Percentiles rank a stretch among this genome's conserved stretches.
Conservation (phyloP, 768 basidiomycete species). For the Russula sp. region DNA sequence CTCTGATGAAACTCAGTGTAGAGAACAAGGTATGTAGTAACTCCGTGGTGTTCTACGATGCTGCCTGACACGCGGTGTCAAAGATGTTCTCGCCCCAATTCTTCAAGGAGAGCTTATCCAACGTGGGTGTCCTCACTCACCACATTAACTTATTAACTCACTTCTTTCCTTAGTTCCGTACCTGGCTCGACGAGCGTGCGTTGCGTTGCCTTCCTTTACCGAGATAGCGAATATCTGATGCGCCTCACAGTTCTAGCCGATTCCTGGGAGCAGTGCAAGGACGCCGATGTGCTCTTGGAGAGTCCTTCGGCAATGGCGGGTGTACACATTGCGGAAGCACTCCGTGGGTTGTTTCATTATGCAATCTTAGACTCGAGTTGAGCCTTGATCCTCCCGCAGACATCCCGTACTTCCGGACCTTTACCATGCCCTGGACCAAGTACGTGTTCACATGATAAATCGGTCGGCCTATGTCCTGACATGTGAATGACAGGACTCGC, state of each 20-base stretch:
- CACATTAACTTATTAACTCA: not conserved
- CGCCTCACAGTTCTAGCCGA: slow-evolving; percentile 47
- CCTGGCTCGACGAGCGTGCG: slow-evolving; percentile 61
- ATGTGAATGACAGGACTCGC: slow-evolving; percentile 36
- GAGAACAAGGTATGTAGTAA: slow-evolving; percentile 36
- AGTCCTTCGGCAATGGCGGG: slow-evolving; percentile 66
- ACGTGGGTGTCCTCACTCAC: slow-evolving; percentile 34
- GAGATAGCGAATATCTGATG: not conserved
- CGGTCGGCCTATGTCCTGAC: not conserved
- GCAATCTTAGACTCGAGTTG: not conserved
- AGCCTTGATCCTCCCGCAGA: slow-evolving; percentile 28
- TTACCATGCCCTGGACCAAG: slow-evolving; percentile 61
- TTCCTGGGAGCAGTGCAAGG: slow-evolving; percentile 56
- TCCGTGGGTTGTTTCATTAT: slow-evolving; percentile 35
- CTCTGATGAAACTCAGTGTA: slow-evolving; percentile 57
- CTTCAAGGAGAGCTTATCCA: slow-evolving; percentile 54
- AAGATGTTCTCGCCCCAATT: slow-evolving; percentile 72
- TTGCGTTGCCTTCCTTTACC: slow-evolving; percentile 6
- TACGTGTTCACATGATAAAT: slow-evolving; percentile 25
- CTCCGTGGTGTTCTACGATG: not conserved
- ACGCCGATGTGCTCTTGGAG: slow-evolving; percentile 61
- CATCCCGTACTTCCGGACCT: slow-evolving; percentile 62
- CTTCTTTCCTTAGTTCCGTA: slow-evolving; percentile 41
- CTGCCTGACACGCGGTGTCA: slow-evolving; percentile 24
- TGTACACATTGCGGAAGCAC: slow-evolving; percentile 64